A percentile compares a stretch with the other conserved stretches of the same genome.
These are phyloP conservation scores for Apostasia shenzhenica DNA, from an alignment of 106 monocot species.

Conservation along the genomic window DNA sequence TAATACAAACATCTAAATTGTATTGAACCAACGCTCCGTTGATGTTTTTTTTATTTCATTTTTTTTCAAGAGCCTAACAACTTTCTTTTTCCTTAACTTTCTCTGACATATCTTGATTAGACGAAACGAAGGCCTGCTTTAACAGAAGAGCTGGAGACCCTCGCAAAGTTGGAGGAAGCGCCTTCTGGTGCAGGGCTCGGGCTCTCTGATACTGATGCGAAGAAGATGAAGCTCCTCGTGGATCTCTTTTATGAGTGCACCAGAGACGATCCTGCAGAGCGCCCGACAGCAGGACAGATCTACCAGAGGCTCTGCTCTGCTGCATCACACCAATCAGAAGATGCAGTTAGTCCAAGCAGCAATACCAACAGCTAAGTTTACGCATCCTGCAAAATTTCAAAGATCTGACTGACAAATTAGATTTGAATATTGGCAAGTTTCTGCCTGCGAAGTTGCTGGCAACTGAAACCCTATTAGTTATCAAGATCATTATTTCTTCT, in stretches of 20 bases:
- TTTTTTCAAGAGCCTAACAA: background rate
- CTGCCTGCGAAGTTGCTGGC: too few relatives aligned
- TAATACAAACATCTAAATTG: too few relatives aligned
- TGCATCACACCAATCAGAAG: background rate
- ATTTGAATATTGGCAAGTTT: too few relatives aligned
- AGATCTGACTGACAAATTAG: too few relatives aligned
- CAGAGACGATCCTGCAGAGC: conserved; percentile 44
- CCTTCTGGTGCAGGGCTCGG: conserved; percentile 11
- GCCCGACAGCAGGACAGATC: conserved; percentile 59
- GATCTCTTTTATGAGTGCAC: conserved; percentile 73
- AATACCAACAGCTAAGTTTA: background rate
- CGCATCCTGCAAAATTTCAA: background rate
- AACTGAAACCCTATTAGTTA: too few relatives aligned
- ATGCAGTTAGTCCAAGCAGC: background rate
- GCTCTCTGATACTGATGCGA: conserved; percentile 22
- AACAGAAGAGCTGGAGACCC: conserved; percentile 48
- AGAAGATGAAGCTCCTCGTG: conserved; percentile 47
- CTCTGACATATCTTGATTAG: conserved; percentile 18
- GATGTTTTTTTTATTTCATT: too few relatives aligned
- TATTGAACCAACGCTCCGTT: too few relatives aligned
- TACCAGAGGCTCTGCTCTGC: conserved; percentile 34
- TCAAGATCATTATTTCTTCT: too few relatives aligned
- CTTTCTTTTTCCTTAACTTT: background rate
- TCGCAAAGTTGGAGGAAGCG: conserved; percentile 30
- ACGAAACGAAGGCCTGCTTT: conserved; percentile 59